phyloP scores from a whole-genome alignment of 2,329 filamentous ascomycete species.

The Cercospora nicotianae region DNA sequence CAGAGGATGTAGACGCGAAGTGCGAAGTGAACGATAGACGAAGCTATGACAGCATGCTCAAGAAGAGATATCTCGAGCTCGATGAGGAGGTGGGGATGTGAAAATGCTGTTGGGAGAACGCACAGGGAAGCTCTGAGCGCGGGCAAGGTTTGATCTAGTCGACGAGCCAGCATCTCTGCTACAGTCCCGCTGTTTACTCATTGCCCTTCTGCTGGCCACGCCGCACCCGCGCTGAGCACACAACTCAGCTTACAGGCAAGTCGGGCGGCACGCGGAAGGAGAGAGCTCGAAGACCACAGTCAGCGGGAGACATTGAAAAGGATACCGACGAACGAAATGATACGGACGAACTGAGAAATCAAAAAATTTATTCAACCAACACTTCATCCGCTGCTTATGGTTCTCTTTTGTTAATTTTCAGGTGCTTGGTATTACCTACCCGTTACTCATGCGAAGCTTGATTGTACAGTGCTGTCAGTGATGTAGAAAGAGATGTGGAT shows the following conservation, averaged over 20 bases:
- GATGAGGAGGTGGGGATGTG: too few species aligned
- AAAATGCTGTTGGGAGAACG: too few species aligned
- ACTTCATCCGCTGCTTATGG: background rate
- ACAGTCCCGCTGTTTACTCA: background rate
- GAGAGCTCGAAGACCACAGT: background rate
- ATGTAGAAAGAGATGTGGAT: too few species aligned
- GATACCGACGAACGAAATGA: background rate
- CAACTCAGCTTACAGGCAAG: background rate
- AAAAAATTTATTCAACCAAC: background rate
- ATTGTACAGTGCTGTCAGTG: background rate
- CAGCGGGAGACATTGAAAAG: background rate
- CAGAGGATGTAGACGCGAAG: slow-evolving; percentile 52
- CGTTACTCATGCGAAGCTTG: background rate
- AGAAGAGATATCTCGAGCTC: too few species aligned
- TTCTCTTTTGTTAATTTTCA: too few species aligned
- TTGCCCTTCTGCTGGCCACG: background rate
- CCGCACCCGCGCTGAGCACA: background rate
- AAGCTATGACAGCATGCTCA: background rate
- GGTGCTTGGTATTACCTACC: too few species aligned
- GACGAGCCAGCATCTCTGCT: background rate
- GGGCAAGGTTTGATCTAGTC: too few species aligned
- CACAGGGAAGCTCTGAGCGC: too few species aligned
- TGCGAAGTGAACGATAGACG: background rate
- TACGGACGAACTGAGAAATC: background rate
- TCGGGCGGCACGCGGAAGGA: background rate